These are phyloP conservation scores for Calonectria crousiana DNA, from an alignment of 2,329 filamentous ascomycete species.

Conservation along the genomic window DNA sequence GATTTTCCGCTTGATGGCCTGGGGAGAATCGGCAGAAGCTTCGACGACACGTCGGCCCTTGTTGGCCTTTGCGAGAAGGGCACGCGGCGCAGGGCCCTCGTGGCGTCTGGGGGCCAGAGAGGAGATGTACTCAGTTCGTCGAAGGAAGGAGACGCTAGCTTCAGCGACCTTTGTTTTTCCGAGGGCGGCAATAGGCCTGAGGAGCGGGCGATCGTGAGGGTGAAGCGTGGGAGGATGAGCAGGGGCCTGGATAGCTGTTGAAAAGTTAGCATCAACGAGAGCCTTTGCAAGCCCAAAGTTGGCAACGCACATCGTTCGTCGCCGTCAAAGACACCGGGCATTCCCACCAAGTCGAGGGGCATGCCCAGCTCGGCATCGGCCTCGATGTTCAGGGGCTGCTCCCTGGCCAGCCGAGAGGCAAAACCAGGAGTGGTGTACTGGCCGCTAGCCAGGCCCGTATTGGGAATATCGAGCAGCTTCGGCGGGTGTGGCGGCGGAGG, in stretches of 20 bases:
- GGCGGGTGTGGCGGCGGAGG: slow-evolving; percentile 94
- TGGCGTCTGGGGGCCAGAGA: slow-evolving; percentile 65
- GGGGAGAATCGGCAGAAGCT: slow-evolving; percentile 71
- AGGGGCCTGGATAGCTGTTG: slow-evolving; percentile 82
- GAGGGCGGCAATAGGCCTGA: slow-evolving; percentile 85
- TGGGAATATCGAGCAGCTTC: slow-evolving; percentile 96
- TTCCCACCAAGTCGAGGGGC: slow-evolving; percentile 94
- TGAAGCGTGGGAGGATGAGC: slow-evolving; percentile 79
- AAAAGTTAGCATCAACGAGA: slow-evolving; percentile 24
- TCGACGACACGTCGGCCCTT: slow-evolving; percentile 63
- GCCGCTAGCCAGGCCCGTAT: slow-evolving; percentile 86
- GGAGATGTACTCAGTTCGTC: slow-evolving; percentile 95
- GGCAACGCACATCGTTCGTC: slow-evolving; percentile 84
- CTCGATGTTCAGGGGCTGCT: slow-evolving; percentile 96
- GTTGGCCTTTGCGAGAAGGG: slow-evolving; percentile 49
- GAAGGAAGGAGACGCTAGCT: slow-evolving; percentile 89
- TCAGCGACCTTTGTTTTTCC: slow-evolving; percentile 85
- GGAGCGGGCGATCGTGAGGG: slow-evolving; percentile 84
- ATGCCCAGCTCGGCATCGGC: slow-evolving; percentile 98
- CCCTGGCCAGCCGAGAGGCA: slow-evolving; percentile 87
- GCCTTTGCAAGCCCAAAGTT: neutral
- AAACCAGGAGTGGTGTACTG: slow-evolving; percentile 94
- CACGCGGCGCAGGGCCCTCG: slow-evolving; percentile 58
- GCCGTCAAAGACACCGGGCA: slow-evolving; percentile 94
- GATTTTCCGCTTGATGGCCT: slow-evolving; percentile 76